Evolutionary conservation across 345 rosid species (phyloP), one percentile per base, ranked within the genome.

Genomic region (Arabidopsis suecica): DNA sequence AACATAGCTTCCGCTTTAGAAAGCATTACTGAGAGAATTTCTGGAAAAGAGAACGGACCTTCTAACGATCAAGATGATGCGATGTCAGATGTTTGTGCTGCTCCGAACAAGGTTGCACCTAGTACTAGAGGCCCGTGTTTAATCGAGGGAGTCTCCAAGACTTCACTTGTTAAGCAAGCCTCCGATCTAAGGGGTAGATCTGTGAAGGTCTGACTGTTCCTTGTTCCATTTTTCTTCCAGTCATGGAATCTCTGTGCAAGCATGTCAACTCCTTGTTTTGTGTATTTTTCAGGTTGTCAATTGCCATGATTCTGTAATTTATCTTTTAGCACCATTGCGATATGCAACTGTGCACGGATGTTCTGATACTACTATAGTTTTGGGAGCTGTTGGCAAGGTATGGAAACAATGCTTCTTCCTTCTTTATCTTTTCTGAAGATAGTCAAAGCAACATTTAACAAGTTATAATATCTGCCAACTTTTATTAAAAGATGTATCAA

Each of bases 361-460:
- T 84, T 96, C 99, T 54, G 99, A 93, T 80, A 77, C 98, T 53
- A 96, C 99, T 55, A 87, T 96, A 75, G 87, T 96, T 82, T 86
- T 96, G 75, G 99, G 99, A 83, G 98, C 99, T 65, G 95, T 91
- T 77, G 99, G 99, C 83, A 96, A 96, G 99, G 99, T 96, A 84
- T 69, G 62, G 33, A 44, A 30, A 57, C 61, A 41, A 68, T 49
- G 9, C 47, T 73, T 2, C 48, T 51, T 54, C 58, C 57, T 12
- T 16, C 64, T 61, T 47, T 56, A 9, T 5, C 64, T 61, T 47
- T 56, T 7, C 4, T 3, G 14, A 63, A 41, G 51, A 58, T 37
- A 9, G 12, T 37, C n/a, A 36, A 59, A 40, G 70, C 34, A 50
- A 49, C 38, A 30, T 32, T 38, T 55, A 2, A 42, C 48, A 33